These are phyloP conservation scores for Radiomyces spectabilis DNA, from an alignment of 192 early-diverging fungal species.

Conservation along the genomic window DNA sequence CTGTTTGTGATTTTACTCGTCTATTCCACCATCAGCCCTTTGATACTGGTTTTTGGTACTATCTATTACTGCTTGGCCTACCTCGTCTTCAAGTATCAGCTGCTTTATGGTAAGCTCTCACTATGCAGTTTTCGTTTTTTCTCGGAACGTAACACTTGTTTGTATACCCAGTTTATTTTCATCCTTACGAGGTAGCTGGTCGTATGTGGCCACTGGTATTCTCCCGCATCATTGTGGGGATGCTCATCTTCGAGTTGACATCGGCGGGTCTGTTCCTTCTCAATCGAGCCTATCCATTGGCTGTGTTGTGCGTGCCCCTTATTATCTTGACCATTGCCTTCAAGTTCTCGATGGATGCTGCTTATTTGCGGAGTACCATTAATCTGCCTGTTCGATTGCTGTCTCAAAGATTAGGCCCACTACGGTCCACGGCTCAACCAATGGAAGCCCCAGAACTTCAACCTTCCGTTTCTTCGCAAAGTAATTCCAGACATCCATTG, in stretches of 20 bases:
- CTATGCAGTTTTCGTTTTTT: neutral
- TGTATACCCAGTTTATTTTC: conserved; percentile 52
- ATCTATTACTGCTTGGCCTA: conserved; percentile 62
- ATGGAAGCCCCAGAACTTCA: neutral
- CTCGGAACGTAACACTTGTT: neutral
- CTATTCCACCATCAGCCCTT: conserved; percentile 70
- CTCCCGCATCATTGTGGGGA: conserved; percentile 53
- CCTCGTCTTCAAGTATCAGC: conserved; percentile 66
- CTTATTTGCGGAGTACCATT: conserved; percentile 32
- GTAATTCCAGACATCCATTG: too few relatives aligned
- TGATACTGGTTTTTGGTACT: conserved; percentile 62
- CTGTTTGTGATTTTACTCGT: conserved; percentile 67
- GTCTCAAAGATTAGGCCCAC: conserved; percentile 20
- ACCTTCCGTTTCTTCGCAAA: neutral
- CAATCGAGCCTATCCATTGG: conserved; percentile 37
- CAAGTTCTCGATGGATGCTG: conserved; percentile 30
- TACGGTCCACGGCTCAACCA: conserved; percentile 2
- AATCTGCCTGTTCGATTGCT: conserved; percentile 41
- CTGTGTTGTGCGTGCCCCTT: conserved; percentile 33
- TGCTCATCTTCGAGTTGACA: conserved; percentile 59
- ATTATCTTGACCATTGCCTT: conserved; percentile 40
- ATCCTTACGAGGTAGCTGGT: conserved; percentile 66
- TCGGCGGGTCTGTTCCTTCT: conserved; percentile 58
- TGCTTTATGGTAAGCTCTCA: conserved; percentile 50
- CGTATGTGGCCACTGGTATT: conserved; percentile 68